These are phyloP conservation scores for Lyophyllum semitale DNA, from an alignment of 768 basidiomycete species.

Conservation along the genomic window DNA sequence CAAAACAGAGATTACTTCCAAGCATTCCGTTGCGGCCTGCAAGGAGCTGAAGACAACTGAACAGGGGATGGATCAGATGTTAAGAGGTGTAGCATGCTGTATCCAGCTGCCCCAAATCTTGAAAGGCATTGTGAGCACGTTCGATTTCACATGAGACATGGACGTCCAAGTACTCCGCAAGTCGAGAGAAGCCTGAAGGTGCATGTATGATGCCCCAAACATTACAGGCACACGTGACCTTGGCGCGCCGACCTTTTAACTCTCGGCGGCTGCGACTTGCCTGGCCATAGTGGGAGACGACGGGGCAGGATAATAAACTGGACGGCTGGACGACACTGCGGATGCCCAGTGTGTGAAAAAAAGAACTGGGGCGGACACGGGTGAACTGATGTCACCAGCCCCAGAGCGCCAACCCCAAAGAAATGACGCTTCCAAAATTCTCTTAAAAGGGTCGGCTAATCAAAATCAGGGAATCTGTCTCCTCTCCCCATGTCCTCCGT, in stretches of 20 bases:
- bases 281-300: background rate
- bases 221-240: constrained; percentile 4
- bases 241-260: background rate
- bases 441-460: constrained; percentile 17
- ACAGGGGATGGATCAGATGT: too few species aligned
- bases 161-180: background rate
- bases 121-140: too few species aligned
- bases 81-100: too few species aligned
- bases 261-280: background rate
- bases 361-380: constrained; percentile 1
- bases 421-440: constrained; percentile 15
- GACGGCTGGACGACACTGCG: background rate
- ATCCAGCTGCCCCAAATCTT: too few species aligned
- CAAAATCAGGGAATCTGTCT: constrained; percentile 5
- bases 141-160: background rate
- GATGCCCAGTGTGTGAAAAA: background rate
- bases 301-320: background rate
- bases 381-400: constrained; percentile 2
- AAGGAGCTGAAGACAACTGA: too few species aligned
- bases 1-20: too few species aligned
- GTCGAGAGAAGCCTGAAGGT: background rate
- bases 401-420: constrained; percentile 18
- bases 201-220: constrained; percentile 5
- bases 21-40: too few species aligned
- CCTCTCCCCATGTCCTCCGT: constrained; percentile 29